A percentile compares a stretch with the other conserved stretches of the same genome.
phyloP scores from a whole-genome alignment of 805 yeast genomes.

The Komagataella phaffii region DNA sequence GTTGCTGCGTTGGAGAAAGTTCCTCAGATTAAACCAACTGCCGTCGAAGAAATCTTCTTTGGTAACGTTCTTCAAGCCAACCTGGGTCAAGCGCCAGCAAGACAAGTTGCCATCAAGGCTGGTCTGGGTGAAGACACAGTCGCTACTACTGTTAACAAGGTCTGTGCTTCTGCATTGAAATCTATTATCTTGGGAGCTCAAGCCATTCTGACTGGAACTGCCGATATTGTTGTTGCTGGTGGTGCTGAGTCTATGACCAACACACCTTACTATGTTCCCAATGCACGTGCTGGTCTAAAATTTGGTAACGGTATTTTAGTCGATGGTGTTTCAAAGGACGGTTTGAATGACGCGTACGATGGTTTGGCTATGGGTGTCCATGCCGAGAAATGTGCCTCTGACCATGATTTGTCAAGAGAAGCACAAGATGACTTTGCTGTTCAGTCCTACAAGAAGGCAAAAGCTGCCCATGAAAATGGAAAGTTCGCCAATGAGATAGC shows the following conservation, averaged over 20 bases:
- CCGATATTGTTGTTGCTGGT: slow-evolving; percentile 90
- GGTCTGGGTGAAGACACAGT: slow-evolving; percentile 73
- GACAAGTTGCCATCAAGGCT: slow-evolving; percentile 89
- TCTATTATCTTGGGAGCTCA: slow-evolving; percentile 86
- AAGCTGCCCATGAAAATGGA: slow-evolving; percentile 63
- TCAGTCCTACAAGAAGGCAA: slow-evolving; percentile 76
- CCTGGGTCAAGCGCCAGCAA: slow-evolving; percentile 95
- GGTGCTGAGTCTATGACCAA: slow-evolving; percentile 98
- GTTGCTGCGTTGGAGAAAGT: slow-evolving; percentile 75
- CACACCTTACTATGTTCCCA: slow-evolving; percentile 82
- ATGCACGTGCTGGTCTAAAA: slow-evolving; percentile 80
- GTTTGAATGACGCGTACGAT: slow-evolving; percentile 85
- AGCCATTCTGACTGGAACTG: slow-evolving; percentile 73
- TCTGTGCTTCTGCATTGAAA: slow-evolving; percentile 94
- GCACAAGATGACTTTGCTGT: slow-evolving; percentile 86
- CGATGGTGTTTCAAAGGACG: slow-evolving; percentile 90
- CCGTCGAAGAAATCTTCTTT: slow-evolving; percentile 80
- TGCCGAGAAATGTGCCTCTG: slow-evolving; percentile 92
- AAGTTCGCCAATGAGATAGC: slow-evolving; percentile 75
- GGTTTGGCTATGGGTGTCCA: slow-evolving; percentile 89
- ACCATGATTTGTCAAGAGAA: slow-evolving; percentile 65
- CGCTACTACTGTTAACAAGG: slow-evolving; percentile 90
- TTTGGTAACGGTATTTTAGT: slow-evolving; percentile 71
- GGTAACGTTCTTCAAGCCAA: slow-evolving; percentile 92
- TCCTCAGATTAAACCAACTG: slow-evolving; percentile 64